phyloP scores from a whole-genome alignment of 78 protist species.

The Emiliania huxleyi region DNA sequence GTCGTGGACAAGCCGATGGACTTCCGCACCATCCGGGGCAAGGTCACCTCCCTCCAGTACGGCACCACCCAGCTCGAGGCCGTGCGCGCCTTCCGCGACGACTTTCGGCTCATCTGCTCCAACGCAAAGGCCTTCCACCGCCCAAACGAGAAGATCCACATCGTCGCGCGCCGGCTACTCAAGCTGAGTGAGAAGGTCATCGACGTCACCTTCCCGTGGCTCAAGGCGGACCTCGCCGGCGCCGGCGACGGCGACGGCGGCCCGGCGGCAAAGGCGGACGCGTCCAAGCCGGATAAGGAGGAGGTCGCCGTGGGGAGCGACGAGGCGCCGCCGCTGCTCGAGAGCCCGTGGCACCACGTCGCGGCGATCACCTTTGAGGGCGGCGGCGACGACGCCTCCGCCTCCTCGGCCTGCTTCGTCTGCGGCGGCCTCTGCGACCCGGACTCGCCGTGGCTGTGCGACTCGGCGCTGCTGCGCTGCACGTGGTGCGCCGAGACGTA shows the following conservation, averaged over 20 bases:
- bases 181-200: not conserved
- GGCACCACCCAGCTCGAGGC: not conserved
- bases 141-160: not conserved
- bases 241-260: not conserved
- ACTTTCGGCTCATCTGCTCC: not conserved
- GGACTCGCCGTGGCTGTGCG: not conserved
- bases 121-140: not conserved
- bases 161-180: not conserved
- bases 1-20: not conserved
- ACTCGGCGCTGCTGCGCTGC: not conserved
- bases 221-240: not conserved
- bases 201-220: not conserved
- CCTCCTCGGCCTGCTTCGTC: not conserved
- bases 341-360: not conserved
- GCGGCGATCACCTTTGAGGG: not conserved
- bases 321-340: not conserved
- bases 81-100: not conserved
- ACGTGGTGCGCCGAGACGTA: not conserved
- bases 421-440: not conserved
- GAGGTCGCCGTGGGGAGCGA: not conserved
- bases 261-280: not conserved
- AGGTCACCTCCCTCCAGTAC: not conserved
- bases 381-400: not conserved
- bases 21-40: not conserved
- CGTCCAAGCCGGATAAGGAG: not conserved